Evolutionary conservation across 441 rosid genomes (phyloP).

Genomic region (Biscutella laevigata): DNA sequence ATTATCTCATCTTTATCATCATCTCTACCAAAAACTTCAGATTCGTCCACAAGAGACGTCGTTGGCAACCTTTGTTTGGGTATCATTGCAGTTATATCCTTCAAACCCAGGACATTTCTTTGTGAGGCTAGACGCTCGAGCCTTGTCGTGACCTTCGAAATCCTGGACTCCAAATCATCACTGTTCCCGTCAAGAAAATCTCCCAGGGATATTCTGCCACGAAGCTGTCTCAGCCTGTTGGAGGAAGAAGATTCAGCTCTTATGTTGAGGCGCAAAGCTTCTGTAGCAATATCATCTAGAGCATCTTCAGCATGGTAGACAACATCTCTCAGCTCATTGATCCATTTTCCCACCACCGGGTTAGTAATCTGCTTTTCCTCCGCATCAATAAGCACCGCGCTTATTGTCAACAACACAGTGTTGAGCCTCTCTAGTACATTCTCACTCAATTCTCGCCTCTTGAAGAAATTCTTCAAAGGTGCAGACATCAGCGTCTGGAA

Average conservation of each 20-base stretch:
- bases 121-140: conserved; percentile 29
- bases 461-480: conserved; percentile 21
- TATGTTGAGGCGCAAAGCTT: conserved; percentile 25
- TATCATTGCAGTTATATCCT: conserved; percentile 16
- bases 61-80: conserved; percentile 24
- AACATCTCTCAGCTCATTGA: conserved; percentile 29
- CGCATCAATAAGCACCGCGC: conserved; percentile 30
- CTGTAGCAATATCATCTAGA: conserved; percentile 28
- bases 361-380: conserved; percentile 33
- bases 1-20: conserved; percentile 19
- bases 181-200: conserved; percentile 18
- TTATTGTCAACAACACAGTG: conserved; percentile 20
- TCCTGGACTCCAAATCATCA: conserved; percentile 19
- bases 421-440: conserved; percentile 25
- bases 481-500: conserved; percentile 24
- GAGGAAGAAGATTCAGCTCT: conserved; percentile 22
- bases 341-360: conserved; percentile 23
- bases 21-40: conserved; percentile 25
- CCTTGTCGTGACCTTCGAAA: conserved; percentile 23
- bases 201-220: conserved; percentile 15
- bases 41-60: conserved; percentile 27
- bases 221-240: conserved; percentile 15
- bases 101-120: conserved; percentile 23
- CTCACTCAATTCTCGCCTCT: conserved; percentile 22
- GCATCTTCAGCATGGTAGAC: conserved; percentile 34